Evolutionary conservation across 495 filamentous ascomycete genomes (phyloP), one percentile per base, ranked within the genome.

Genomic region (Cudoniella acicularis): DNA sequence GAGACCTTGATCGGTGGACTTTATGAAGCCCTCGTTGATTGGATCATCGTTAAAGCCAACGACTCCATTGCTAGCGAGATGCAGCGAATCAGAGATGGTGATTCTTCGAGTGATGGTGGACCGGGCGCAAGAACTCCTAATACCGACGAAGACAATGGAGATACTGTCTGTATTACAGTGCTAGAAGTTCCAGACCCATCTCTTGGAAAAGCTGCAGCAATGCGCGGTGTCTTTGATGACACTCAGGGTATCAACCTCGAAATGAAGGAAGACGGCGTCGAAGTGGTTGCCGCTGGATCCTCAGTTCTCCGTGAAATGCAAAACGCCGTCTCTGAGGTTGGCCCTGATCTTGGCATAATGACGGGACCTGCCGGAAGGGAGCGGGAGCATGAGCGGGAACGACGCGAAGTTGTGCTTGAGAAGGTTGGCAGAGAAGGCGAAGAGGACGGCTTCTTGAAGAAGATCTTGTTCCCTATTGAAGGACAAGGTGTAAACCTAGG

Each of bases 11-110:
- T 98, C 59, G 83, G 84, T 10, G 92, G 90, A 1, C 77, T 98
- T 18, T 98, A 98, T 65, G 95, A 98, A 70, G 90, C 93, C 36
- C 73, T 98, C 49, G 92, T 98, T 1, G 94, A 98, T 69, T 96
- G 92, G 91, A 87, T 98, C 3, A 85, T 98, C 49, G 73, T 78
- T 20, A 92, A 90, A 67, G 91, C 91, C 43, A 98, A 98, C 62
- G 86, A 89, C n/a, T 84, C 93, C 30, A 94, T 98, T 65, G 78
- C 83, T 1, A 75, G 77, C 20, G 91, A 97, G 56, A 79, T 98
- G 60, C 77, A 80, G 24, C 71, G 75, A 13, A 79, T 79, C 51
- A 77, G 76, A 45, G 80, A 83, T 51, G 78, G 77, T 1, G 83
- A 86, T 18, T 87, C 87, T 16, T 85, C 83, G 17, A 79, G 79